Base-by-base conservation (phyloP, 331 rosid species). In the Cydonia oblonga region DNA sequence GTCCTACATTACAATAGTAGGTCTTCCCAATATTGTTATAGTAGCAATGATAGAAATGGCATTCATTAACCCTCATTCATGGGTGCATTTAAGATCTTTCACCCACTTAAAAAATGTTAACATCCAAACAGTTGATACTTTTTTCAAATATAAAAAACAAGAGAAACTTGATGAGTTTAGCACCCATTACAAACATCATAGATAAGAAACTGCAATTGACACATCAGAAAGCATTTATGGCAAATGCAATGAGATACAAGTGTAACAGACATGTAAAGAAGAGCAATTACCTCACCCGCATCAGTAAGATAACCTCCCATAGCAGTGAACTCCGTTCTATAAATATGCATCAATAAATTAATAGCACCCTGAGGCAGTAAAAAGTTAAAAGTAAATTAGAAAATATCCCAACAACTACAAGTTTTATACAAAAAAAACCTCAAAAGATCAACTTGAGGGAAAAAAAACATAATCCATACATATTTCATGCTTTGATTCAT, bases 261-360 rank as follows among this genome's bases (percentile, higher is more conserved):
- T 4, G 44, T 73, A 11, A 23, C 32, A 78, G 44, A 76, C 42
- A 38, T 9, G 68, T 26, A 58, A 49, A 46, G 58, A 84, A 62
- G 73, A 74, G 76, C 71, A 70, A 75, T 25, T 89, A 93, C 98
- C 96, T 91, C 97, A 81, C 98, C 98, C 77, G 92, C 91, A 4
- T 93, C 97, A 79, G 96, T 93, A 77, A 93, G 98, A 83, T 91
- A 93, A 80, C 98, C 98, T 75, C 98, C 98, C 91, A 89, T 91
- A 32, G 92, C 82, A 80, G 86, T 69, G 82, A 93, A 93, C 81
- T 93, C 97, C 64, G 75, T 89, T 85, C 91, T 86, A 85, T 93
- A 93, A 61, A 91, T 79, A 84, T 93, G 90, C 97, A 93, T 91
- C 90, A 93, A 83, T 65, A 93, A 83, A 80, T 88, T 91, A 68